phyloP scores from a whole-genome alignment of 2,329 filamentous ascomycete genomes.

The Pseudogymnoascus sp. region DNA sequence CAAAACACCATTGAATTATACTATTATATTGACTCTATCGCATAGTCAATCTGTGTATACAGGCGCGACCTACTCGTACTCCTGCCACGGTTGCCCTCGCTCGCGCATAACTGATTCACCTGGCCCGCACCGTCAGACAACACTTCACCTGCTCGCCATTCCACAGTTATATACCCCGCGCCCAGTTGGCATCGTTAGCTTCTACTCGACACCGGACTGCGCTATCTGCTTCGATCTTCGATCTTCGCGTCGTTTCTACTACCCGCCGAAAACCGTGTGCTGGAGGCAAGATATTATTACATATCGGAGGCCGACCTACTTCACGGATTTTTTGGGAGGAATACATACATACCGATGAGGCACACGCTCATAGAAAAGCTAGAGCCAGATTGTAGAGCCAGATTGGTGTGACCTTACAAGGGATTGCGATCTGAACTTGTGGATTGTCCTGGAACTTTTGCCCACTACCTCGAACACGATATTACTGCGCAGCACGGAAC shows the following conservation, averaged over 20 bases:
- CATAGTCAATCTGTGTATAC: neutral
- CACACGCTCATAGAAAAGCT: neutral
- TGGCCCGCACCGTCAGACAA: neutral
- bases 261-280: neutral
- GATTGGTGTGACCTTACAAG: slow-evolving; percentile 1
- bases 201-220: neutral
- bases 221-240: neutral
- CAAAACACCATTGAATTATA: neutral
- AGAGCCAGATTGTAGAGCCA: neutral
- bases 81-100: neutral
- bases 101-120: neutral
- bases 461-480: neutral
- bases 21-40: neutral
- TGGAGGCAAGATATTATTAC: slow-evolving; percentile 3
- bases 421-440: neutral
- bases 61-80: neutral
- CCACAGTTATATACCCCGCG: neutral
- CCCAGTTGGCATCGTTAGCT: neutral
- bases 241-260: neutral
- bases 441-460: neutral
- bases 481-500: neutral
- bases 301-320: neutral
- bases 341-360: slow-evolving; percentile 4
- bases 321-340: neutral
- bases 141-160: neutral